Percentiles rank a stretch among this genome's conserved stretches.
Evolutionary conservation across 345 rosid species (phyloP).

Genomic region (Euphorbia tirucalli): DNA sequence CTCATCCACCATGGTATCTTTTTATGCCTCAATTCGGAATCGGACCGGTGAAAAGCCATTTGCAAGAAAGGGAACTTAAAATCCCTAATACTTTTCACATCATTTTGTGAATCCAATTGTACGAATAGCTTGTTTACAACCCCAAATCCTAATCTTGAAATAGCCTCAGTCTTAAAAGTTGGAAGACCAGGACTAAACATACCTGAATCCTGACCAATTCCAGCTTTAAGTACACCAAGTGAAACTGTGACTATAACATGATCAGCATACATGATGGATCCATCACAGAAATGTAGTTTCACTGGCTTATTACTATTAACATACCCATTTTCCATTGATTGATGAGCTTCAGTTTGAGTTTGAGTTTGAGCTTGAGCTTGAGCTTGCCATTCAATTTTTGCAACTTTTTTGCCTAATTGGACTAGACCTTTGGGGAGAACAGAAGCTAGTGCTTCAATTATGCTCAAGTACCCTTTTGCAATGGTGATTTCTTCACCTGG

Average conservation of each 20-base stretch:
- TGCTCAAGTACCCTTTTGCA: slow-evolving; percentile 76
- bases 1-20: slow-evolving; percentile 96
- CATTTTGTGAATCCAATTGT: slow-evolving; percentile 37
- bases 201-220: slow-evolving; percentile 45
- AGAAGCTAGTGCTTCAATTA: slow-evolving; percentile 67
- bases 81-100: slow-evolving; percentile 19
- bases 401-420: slow-evolving; percentile 61
- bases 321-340: slow-evolving; percentile 32
- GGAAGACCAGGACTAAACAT: slow-evolving; percentile 82
- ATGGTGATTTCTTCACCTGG: slow-evolving; percentile 97
- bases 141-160: slow-evolving; percentile 79
- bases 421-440: slow-evolving; percentile 68
- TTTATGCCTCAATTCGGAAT: slow-evolving; percentile 47
- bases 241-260: slow-evolving; percentile 91
- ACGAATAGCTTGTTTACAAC: slow-evolving; percentile 92
- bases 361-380: slow-evolving; percentile 11
- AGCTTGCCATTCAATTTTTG: slow-evolving; percentile 69
- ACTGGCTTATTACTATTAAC: slow-evolving; percentile 39
- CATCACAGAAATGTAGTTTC: slow-evolving; percentile 80
- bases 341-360: slow-evolving; percentile 24
- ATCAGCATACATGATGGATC: slow-evolving; percentile 69
- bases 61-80: slow-evolving; percentile 60
- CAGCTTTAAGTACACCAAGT: slow-evolving; percentile 85
- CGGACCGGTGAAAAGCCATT: slow-evolving; percentile 59
- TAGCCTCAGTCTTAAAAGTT: slow-evolving; percentile 68